phyloP scores from a whole-genome alignment of 768 basidiomycete genomes.

The Russula olivacea region DNA sequence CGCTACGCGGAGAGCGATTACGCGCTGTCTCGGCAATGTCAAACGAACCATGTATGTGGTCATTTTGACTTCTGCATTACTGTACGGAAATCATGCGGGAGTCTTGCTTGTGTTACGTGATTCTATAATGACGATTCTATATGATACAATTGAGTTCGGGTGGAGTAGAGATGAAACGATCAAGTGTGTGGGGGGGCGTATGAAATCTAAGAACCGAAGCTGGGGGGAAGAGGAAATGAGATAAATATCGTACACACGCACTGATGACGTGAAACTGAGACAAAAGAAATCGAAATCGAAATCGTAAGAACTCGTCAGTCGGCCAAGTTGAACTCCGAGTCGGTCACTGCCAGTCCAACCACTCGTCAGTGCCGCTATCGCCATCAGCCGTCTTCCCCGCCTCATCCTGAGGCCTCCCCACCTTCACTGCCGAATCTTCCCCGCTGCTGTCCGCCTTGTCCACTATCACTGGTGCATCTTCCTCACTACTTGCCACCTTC shows the following conservation, averaged over 20 bases:
- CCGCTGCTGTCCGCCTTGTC: constrained; percentile 12
- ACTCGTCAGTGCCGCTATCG: neutral
- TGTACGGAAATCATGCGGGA: neutral
- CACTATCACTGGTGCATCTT: neutral
- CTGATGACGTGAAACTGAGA: neutral
- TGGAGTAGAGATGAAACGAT: neutral
- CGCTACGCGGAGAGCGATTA: neutral
- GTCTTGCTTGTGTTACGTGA: constrained; percentile 3
- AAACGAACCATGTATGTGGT: neutral
- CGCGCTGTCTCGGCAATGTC: neutral
- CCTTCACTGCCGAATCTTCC: constrained; percentile 4
- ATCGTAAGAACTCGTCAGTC: constrained; percentile 2
- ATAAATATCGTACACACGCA: constrained; percentile 2
- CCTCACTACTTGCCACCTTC: constrained; percentile 9
- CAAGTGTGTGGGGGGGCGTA: neutral
- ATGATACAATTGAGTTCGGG: constrained; percentile 11
- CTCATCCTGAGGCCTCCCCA: neutral
- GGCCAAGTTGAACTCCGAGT: too few species aligned
- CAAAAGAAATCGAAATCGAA: neutral
- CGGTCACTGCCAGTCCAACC: neutral
- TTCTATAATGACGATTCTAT: constrained; percentile 1
- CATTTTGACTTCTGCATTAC: neutral
- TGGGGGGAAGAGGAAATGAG: neutral
- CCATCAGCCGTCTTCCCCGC: neutral
- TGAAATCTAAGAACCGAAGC: neutral